Percentiles rank a stretch among this genome's conserved stretches.
These are phyloP conservation scores for Candida sanyaensis DNA, from an alignment of 1,139 yeast genomes.

Conservation along the genomic window DNA sequence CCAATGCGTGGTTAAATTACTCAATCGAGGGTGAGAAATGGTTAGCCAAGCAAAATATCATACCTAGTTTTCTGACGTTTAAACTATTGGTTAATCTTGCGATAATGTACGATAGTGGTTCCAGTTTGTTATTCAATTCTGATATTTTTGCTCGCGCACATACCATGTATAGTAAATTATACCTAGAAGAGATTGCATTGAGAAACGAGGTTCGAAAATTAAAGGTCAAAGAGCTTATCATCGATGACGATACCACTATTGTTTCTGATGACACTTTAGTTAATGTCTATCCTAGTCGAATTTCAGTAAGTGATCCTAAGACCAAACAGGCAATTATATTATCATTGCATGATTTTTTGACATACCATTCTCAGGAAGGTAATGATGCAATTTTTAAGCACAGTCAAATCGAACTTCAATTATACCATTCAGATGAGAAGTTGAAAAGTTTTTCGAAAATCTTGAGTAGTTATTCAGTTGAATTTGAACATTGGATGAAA, in stretches of 20 bases:
- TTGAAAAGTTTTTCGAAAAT: constrained; percentile 36
- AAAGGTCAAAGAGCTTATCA: constrained; percentile 32
- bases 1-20: constrained; percentile 56
- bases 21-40: constrained; percentile 53
- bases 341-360: constrained; percentile 48
- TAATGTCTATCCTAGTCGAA: constrained; percentile 54
- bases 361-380: constrained; percentile 18
- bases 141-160: constrained; percentile 31
- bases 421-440: constrained; percentile 54
- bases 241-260: constrained; percentile 30
- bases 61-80: constrained; percentile 54
- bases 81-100: constrained; percentile 50
- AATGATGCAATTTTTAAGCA: constrained; percentile 10
- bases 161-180: constrained; percentile 29
- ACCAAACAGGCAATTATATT: constrained; percentile 34
- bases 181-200: constrained; percentile 40
- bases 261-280: constrained; percentile 55
- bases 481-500: constrained; percentile 54
- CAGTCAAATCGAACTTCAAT: constrained; percentile 41
- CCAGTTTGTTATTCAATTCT: constrained; percentile 29
- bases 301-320: constrained; percentile 36
- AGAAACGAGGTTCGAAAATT: constrained; percentile 38
- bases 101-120: constrained; percentile 38
- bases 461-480: constrained; percentile 40
- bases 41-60: constrained; percentile 48